phyloP scores from a whole-genome alignment of 164 flowering plant species.

The Stephania cephalantha region DNA sequence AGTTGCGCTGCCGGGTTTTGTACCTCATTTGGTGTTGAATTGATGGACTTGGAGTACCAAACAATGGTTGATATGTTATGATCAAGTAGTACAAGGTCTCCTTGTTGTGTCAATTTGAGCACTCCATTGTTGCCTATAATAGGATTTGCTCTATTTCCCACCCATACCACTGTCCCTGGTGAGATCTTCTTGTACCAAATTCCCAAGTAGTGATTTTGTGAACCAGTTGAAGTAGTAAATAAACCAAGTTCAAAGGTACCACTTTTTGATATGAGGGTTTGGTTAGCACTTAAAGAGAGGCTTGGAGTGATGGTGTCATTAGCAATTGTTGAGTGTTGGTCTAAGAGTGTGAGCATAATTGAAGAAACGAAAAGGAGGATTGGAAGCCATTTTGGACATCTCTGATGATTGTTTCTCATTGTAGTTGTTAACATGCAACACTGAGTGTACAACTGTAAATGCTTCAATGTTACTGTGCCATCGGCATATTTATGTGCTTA shows the following conservation, averaged over 20 bases:
- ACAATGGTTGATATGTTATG: not conserved
- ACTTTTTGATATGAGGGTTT: constrained; percentile 3
- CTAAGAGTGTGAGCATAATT: not conserved
- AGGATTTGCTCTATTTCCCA: constrained; percentile 12
- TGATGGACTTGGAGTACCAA: constrained; percentile 14
- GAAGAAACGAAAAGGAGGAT: not conserved
- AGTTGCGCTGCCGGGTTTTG: constrained; percentile 14
- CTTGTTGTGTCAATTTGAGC: not conserved
- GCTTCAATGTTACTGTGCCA: too few species aligned
- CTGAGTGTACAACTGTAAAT: too few species aligned
- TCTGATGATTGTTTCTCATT: too few species aligned
- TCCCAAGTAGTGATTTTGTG: constrained; percentile 14
- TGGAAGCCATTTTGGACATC: not conserved
- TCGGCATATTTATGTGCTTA: too few species aligned
- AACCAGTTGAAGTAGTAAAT: constrained; percentile 4
- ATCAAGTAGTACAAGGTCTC: constrained; percentile 5
- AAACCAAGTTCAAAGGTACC: constrained; percentile 13
- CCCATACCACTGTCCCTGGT: constrained; percentile 7
- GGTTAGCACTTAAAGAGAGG: not conserved
- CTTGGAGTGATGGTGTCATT: not conserved
- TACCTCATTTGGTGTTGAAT: not conserved
- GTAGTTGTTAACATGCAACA: too few species aligned
- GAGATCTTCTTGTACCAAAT: constrained; percentile 15
- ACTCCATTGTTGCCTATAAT: not conserved
- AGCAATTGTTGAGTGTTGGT: not conserved